Conservation (phyloP, 2,329 filamentous ascomycete species). For the Chaetomiaceae sp. region DNA sequence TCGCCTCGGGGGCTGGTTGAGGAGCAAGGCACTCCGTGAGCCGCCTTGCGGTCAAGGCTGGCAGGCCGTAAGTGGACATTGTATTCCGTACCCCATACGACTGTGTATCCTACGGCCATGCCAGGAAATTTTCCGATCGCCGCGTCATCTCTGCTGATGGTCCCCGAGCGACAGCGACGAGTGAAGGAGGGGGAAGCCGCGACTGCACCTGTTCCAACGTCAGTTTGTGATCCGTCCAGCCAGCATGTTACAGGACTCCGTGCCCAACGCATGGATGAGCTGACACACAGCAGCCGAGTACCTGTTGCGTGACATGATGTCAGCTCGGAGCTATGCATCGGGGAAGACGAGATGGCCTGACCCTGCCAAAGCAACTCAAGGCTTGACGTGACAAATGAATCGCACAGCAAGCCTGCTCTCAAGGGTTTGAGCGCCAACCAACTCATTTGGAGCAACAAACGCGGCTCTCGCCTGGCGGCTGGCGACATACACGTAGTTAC, state of each 20-base stretch:
- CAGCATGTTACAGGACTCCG: background rate
- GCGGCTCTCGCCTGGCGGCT: conserved; percentile 12
- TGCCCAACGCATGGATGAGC: background rate
- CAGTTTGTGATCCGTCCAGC: background rate
- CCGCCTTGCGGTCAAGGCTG: background rate
- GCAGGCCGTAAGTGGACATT: too few relatives aligned
- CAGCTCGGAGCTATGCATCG: conserved; percentile 6
- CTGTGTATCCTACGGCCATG: too few relatives aligned
- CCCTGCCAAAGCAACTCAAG: background rate
- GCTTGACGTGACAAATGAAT: too few relatives aligned
- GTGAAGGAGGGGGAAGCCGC: too few relatives aligned
- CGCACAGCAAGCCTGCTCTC: conserved; percentile 23
- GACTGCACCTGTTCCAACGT: too few relatives aligned
- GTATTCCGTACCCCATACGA: too few relatives aligned
- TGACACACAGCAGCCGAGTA: background rate
- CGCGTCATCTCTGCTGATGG: too few relatives aligned
- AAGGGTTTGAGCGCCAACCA: too few relatives aligned
- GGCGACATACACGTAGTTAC: conserved; percentile 16
- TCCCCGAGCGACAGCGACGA: too few relatives aligned
- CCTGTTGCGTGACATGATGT: background rate
- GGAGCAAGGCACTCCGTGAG: background rate
- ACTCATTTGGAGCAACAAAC: too few relatives aligned
- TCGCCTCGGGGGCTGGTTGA: background rate
- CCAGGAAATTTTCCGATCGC: too few relatives aligned
- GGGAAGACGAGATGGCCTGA: background rate